Conservation (phyloP, 176 grass and related monocot species). For the Phoenix dactylifera region DNA sequence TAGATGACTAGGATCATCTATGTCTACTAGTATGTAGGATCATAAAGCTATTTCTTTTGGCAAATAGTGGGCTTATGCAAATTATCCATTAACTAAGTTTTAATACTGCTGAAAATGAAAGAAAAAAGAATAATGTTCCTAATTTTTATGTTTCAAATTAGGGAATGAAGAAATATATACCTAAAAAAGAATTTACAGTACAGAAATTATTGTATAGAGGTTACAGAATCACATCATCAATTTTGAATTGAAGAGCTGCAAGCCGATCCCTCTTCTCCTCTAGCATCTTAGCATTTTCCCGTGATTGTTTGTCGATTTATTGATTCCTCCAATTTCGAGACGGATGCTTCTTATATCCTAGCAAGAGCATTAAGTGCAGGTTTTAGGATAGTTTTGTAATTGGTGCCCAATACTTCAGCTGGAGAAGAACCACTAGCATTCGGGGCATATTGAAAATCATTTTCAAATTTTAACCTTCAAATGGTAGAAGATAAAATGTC, state of each 20-base stretch:
- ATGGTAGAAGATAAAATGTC: not conserved
- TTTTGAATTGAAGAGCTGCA: conserved; percentile 37
- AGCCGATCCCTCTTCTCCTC: conserved; percentile 43
- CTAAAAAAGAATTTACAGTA: too few relatives aligned
- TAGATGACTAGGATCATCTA: too few relatives aligned
- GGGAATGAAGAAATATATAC: too few relatives aligned
- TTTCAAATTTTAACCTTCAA: conserved; percentile 64
- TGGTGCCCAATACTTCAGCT: conserved; percentile 41
- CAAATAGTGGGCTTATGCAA: too few relatives aligned
- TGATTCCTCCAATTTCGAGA: conserved; percentile 50
- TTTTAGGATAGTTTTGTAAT: conserved; percentile 64
- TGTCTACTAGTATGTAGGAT: too few relatives aligned
- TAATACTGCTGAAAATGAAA: too few relatives aligned
- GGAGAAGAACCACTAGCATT: conserved; percentile 64
- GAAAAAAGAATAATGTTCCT: too few relatives aligned
- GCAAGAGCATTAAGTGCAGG: conserved; percentile 41
- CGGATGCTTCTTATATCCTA: conserved; percentile 38
- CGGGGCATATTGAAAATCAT: conserved; percentile 61
- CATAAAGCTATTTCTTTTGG: too few relatives aligned
- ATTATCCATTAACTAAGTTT: too few relatives aligned
- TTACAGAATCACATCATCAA: conserved; percentile 42
- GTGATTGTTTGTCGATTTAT: conserved; percentile 40
- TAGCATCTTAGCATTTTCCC: conserved; percentile 44
- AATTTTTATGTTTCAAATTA: too few relatives aligned
- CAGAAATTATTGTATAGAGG: conserved; percentile 7